Evolutionary conservation across 805 yeast genomes (phyloP), one percentile per base, ranked within the genome.

Genomic region (Wickerhamomyces xylosicus): DNA sequence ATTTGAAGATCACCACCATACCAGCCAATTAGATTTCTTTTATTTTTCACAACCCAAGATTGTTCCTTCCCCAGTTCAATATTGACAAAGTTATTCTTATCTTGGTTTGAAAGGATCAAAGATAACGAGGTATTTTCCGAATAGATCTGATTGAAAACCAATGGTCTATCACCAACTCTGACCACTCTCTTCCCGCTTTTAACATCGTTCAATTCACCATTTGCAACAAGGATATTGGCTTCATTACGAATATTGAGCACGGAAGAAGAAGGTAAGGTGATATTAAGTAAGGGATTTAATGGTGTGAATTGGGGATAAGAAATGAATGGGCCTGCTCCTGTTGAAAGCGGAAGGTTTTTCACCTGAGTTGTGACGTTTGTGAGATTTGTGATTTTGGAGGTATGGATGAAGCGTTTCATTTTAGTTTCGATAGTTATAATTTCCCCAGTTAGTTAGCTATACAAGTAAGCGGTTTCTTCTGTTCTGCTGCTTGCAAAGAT

Each of bases 251-350:
- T 40, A 37, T 45, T 52, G 35, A 44, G 49, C 41, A 41, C 52
- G 16, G 38, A 45, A 25, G 52, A 47, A 5, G 52, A 37, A 3
- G 61, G 47, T 3, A 57, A 42, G 9, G 50, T 43, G 5, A 58
- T 41, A 37, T 52, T 53, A 3, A 57, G 46, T 29, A 52, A 36
- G 9, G 56, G 49, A 2, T 56, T 53, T 37, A 56, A 39, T 19
- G 58, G 52, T 31, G 55, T 41, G 39, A 57, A 57, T 10, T 46
- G 48, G 5, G 62, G 56, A 21, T 48, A 40, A 31, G 56, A 58
- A 18, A 56, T 42, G 38, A 59, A 58, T 4, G 57, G 55, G 1
- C 62, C 63, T 4, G 50, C 37, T 2, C 58, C 58, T 2, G 59
- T 54, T 10, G 46, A 40, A 3, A 42, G 40, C 13, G 50, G 49